Evolutionary conservation across 1,284 basidiomycete species (phyloP).

Genomic region (Fomitopsis palustris): DNA sequence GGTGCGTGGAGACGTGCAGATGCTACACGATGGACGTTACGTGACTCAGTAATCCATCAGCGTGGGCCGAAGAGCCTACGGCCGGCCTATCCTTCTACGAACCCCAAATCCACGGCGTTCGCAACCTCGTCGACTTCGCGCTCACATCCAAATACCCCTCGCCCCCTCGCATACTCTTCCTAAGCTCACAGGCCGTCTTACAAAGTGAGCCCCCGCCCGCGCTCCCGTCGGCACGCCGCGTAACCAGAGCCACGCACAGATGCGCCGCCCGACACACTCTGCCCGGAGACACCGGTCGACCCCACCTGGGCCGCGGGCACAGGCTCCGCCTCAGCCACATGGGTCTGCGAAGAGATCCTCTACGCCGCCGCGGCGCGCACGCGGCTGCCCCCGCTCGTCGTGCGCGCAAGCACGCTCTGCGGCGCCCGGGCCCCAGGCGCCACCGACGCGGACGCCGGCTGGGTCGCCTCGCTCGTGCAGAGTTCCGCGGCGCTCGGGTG

Average conservation of each 20-base stretch:
- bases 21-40: background rate
- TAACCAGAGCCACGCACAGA: constrained; percentile 2
- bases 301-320: constrained; percentile 23
- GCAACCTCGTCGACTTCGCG: constrained; percentile 22
- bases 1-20: constrained; percentile 16
- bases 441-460: constrained; percentile 42
- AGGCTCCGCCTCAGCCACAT: constrained; percentile 40
- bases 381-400: constrained; percentile 25
- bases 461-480: constrained; percentile 41
- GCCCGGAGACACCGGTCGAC: background rate
- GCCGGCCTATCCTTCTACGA: constrained; percentile 19
- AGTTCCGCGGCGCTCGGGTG: constrained; percentile 26
- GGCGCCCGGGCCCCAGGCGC: constrained; percentile 40
- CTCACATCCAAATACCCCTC: constrained; percentile 17
- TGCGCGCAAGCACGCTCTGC: constrained; percentile 41
- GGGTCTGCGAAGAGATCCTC: constrained; percentile 33
- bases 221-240: background rate
- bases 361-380: constrained; percentile 17
- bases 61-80: constrained; percentile 36
- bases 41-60: constrained; percentile 12
- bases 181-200: constrained; percentile 31
- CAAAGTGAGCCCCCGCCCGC: constrained; percentile 7
- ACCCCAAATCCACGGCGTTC: constrained; percentile 12
- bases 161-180: constrained; percentile 27
- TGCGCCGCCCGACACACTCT: background rate